Evolutionary conservation across 2,329 filamentous ascomycete species (phyloP).

Genomic region (Cercospora janseana): DNA sequence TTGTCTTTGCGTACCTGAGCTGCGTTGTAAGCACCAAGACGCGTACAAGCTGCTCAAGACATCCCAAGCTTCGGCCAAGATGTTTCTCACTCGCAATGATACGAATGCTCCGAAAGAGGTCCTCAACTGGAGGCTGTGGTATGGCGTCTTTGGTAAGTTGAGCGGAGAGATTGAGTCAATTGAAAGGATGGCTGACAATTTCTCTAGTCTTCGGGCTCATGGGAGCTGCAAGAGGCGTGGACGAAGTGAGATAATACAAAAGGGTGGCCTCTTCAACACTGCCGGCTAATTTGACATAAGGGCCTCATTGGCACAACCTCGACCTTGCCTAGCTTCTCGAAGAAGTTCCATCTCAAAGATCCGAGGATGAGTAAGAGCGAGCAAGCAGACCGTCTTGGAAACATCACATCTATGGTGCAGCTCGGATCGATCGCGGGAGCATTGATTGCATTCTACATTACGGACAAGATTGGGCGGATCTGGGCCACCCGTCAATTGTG

Average conservation of each 20-base stretch:
- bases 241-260: constrained; percentile 50
- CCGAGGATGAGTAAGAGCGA: constrained; percentile 52
- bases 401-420: constrained; percentile 79
- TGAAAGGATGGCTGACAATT: constrained; percentile 1
- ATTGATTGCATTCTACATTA: constrained; percentile 51
- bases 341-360: constrained; percentile 56
- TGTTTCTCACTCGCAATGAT: constrained; percentile 33
- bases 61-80: constrained; percentile 26
- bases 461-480: constrained; percentile 35
- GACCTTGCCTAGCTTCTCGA: constrained; percentile 63
- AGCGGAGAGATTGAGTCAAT: background rate
- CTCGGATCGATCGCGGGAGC: constrained; percentile 72
- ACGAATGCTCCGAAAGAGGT: constrained; percentile 64
- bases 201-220: constrained; percentile 51
- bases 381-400: constrained; percentile 60
- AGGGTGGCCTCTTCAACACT: too few relatives aligned
- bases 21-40: background rate
- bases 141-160: constrained; percentile 60
- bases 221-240: constrained; percentile 73
- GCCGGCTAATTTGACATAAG: too few relatives aligned
- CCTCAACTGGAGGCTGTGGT: constrained; percentile 77
- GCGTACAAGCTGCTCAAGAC: background rate
- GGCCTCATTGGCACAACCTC: constrained; percentile 62
- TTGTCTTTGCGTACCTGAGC: constrained; percentile 7
- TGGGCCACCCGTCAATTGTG: constrained; percentile 35